Percentiles rank a stretch among this genome's conserved stretches.
Conservation (phyloP, 176 grass and related monocot species). For the Puccinellia tenuiflora region DNA sequence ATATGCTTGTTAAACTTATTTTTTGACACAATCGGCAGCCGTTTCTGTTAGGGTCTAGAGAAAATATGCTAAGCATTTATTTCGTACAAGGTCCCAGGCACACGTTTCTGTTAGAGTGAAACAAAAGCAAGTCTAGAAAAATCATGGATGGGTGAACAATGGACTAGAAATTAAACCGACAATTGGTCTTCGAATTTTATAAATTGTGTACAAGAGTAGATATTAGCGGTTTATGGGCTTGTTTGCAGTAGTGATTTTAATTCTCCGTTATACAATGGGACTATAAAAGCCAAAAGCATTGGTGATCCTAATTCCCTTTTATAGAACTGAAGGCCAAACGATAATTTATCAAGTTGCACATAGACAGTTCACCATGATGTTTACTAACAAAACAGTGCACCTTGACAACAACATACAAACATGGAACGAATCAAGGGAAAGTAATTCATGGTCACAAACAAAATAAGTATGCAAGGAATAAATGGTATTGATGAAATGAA, state of each 20-base stretch:
- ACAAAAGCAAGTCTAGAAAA: background rate
- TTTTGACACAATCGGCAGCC: background rate
- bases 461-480: background rate
- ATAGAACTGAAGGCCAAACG: background rate
- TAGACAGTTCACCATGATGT: background rate
- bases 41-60: background rate
- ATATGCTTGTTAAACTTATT: background rate
- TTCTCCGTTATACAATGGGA: background rate
- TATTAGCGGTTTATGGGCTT: background rate
- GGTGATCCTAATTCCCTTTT: background rate
- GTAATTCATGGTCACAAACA: background rate
- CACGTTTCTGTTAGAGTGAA: background rate
- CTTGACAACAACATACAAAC: background rate
- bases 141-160: background rate
- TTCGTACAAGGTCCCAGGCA: background rate
- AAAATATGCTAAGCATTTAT: background rate
- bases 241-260: background rate
- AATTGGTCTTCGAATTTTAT: background rate
- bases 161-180: background rate
- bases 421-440: background rate
- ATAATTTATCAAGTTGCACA: conserved; percentile 3
- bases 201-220: background rate
- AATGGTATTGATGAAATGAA: background rate
- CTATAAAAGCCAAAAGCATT: background rate
- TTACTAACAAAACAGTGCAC: background rate